Evolutionary conservation across 805 yeast species (phyloP), one percentile per base, ranked within the genome.

Genomic region (Blastobotrys terrestris): DNA sequence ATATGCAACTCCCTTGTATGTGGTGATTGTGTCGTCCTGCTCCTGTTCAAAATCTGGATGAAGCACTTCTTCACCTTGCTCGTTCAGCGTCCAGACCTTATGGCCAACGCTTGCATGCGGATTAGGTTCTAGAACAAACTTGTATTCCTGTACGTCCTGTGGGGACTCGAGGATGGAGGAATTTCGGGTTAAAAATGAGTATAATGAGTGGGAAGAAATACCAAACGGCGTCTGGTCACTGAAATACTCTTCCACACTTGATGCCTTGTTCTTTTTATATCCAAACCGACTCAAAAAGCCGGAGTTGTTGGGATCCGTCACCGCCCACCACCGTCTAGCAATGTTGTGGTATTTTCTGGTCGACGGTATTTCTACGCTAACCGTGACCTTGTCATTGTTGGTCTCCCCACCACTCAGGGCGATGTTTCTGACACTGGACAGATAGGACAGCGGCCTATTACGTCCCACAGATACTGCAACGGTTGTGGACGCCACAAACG

Each of bases 251-350:
- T 26, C 35, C 35, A 26, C 35, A 26, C 11, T 26, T 5, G 35
- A 5, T 11, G 8, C 5, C 11, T 26, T 26, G 35, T 16, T 16
- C 15, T 19, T 2, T 40, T 44, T 14, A 21, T 7, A 13, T 14
- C 20, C 39, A 7, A 20, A 48, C 22, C 43, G 18, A n/a, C 51
- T 3, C 14, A 21, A 46, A 44, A 15, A 20, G 45, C 43, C 14
- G 2, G 48, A 45, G 15, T 54, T 55, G 44, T 61, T 61, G 11
- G 67, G 66, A 46, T 63, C 67, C 2, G 61, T 46, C 11, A 56
- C 49, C 35, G 63, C 61, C 61, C 62, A 59, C 67, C 67, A 63
- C 20, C 64, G 50, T 22, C 67, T 57, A 16, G 53, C 49, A 26
- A 63, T 31, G 45, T 61, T 57, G 50, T 59, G 56, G 40, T 60